Base-by-base conservation (phyloP, 305 asterid genomes). In the Euphrasia arctica region DNA sequence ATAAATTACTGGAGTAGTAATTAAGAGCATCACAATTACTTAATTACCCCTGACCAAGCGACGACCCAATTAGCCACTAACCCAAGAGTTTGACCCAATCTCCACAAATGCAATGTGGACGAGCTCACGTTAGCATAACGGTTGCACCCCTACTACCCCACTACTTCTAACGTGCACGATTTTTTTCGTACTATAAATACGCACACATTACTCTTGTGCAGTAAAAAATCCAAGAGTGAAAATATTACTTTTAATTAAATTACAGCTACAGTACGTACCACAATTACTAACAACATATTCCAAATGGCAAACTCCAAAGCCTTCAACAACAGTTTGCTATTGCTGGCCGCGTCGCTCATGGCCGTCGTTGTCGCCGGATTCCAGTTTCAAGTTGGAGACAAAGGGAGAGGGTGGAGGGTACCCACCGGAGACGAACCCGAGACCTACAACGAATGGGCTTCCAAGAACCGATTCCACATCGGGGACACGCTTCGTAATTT, bases 361-460 rank as follows among this genome's bases (percentile, higher is more conserved):
- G 62, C 70, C 4, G 29, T 61, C 0, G 22, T 68, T 6, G 85
- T 74, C 22, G 77, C 80, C 4, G 83, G 76, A 28, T 78, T 73
- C 61, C 83, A 72, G 73, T 87, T 79, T 18, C 65, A 77, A 28
- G 88, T 90, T n/a, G 97, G 94, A 9, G 86, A 70, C 15, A 72
- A 68, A 56, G 59, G 34, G 31, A 68, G 6, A 9, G 88, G 82
- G 12, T 90, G 95, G 97, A 66, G 8, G 5, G 76, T 60, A 57
- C 97, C 95, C 0, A 82, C 85, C 9, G 85, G 81, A 5, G 75
- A 79, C 12, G 88, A 82, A 50, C 72, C 90, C 11, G 81, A 83
- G 32, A 72, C 90, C 0, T 90, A 90, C 36, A 87, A 85, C 27
- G 77, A 85, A 25, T 90, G 97, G 97, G 97, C 97, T n/a, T 72